Conservation (phyloP, 1,284 basidiomycete species). For the Ganoderma lingzhi region DNA sequence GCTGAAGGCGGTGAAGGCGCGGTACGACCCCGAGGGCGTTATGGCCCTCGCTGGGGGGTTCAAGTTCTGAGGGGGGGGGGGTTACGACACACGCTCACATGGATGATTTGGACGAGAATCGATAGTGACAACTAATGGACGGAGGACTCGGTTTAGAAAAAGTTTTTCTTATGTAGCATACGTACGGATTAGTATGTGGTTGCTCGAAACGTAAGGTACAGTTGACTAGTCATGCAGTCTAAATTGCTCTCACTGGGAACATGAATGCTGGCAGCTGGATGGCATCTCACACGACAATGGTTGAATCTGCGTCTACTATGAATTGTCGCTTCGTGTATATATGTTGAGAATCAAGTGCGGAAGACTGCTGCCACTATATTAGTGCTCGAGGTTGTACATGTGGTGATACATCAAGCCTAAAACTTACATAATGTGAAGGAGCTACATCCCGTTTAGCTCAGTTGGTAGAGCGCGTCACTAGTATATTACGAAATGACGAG, state of each 20-base stretch:
- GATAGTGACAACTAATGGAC: not conserved
- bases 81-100: not conserved
- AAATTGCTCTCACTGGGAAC: not conserved
- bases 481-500: slow-evolving; percentile 36
- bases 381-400: no score
- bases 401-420: no score
- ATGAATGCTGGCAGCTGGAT: no score
- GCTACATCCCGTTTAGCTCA: slow-evolving; percentile 52
- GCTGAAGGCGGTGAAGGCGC: slow-evolving; percentile 49
- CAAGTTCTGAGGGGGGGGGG: slow-evolving; percentile 38
- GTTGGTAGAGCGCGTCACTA: slow-evolving; percentile 69
- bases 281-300: no score
- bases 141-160: not conserved
- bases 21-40: slow-evolving; percentile 57
- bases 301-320: no score
- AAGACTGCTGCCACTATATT: no score
- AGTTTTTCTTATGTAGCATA: not conserved
- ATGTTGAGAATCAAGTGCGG: no score
- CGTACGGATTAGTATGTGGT: not conserved
- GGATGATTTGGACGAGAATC: not conserved
- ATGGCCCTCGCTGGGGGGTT: slow-evolving; percentile 69
- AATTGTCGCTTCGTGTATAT: no score
- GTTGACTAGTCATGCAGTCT: not conserved
- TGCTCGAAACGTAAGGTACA: not conserved
- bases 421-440: no score